Conservation (phyloP, 192 early-diverging fungal genomes). For the Backusella macrospora region DNA sequence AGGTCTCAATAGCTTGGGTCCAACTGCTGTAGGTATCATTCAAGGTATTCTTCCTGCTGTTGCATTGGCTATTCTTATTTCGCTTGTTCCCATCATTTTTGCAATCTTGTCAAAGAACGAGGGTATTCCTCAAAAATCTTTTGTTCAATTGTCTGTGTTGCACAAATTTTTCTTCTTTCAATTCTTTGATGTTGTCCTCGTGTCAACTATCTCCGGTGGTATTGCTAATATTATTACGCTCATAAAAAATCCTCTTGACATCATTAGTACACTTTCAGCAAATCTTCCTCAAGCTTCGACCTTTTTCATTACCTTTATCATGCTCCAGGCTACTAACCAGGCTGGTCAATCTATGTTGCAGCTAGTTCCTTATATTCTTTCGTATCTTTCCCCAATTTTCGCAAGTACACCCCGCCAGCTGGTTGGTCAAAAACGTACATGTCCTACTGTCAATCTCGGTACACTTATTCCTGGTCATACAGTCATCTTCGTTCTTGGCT, state of each 20-base stretch:
- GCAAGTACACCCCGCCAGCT: slow-evolving; percentile 78
- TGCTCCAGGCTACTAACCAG: slow-evolving; percentile 71
- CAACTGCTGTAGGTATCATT: slow-evolving; percentile 52
- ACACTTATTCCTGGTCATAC: slow-evolving; percentile 68
- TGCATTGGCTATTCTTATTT: slow-evolving; percentile 70
- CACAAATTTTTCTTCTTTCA: slow-evolving; percentile 80
- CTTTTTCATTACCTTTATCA: slow-evolving; percentile 85
- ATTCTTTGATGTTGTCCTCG: slow-evolving; percentile 78
- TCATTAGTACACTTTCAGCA: slow-evolving; percentile 54
- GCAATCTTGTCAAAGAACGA: slow-evolving; percentile 61
- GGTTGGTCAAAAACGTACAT: slow-evolving; percentile 49
- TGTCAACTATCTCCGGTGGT: slow-evolving; percentile 74
- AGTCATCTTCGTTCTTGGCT: slow-evolving; percentile 68
- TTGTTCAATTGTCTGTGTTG: slow-evolving; percentile 64
- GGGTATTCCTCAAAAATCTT: slow-evolving; percentile 58
- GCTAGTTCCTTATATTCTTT: slow-evolving; percentile 63
- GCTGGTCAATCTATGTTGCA: slow-evolving; percentile 72
- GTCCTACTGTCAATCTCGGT: slow-evolving; percentile 58
- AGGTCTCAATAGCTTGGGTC: slow-evolving; percentile 38
- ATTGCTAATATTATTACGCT: slow-evolving; percentile 52
- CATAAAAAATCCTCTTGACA: slow-evolving; percentile 48
- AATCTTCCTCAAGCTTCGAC: slow-evolving; percentile 75
- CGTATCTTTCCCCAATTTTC: slow-evolving; percentile 55
- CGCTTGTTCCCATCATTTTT: slow-evolving; percentile 67
- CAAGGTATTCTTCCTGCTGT: slow-evolving; percentile 79